These are phyloP conservation scores for Barnettozyma sucrosica DNA, from an alignment of 805 yeast genomes.

Conservation along the genomic window DNA sequence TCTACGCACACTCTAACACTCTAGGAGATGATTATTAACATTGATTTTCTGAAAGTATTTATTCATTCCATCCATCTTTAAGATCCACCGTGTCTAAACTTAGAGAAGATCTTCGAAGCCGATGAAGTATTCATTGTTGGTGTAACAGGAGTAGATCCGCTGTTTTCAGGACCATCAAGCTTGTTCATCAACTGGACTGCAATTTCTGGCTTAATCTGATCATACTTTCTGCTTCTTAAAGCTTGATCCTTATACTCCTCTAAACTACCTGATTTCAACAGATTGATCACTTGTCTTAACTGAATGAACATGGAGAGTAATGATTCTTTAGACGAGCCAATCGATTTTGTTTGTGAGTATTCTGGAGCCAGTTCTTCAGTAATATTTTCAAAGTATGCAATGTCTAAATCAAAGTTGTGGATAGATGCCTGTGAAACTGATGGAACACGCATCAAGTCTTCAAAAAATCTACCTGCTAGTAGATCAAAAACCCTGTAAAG, in stretches of 20 bases:
- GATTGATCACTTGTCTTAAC: slow-evolving; percentile 71
- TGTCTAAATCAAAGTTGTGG: slow-evolving; percentile 74
- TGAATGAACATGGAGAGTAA: slow-evolving; percentile 71
- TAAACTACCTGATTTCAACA: slow-evolving; percentile 57
- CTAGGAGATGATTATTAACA: too few relatives aligned
- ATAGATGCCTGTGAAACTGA: slow-evolving; percentile 52
- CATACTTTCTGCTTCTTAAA: slow-evolving; percentile 58
- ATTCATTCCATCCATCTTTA: neutral
- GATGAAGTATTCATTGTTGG: slow-evolving; percentile 7
- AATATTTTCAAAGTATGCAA: slow-evolving; percentile 64
- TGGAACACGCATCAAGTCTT: slow-evolving; percentile 48
- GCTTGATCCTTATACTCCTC: slow-evolving; percentile 58
- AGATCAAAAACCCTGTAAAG: slow-evolving; percentile 84
- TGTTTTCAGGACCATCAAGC: slow-evolving; percentile 21
- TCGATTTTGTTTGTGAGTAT: slow-evolving; percentile 5
- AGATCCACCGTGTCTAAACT: slow-evolving; percentile 4
- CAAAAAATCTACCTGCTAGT: slow-evolving; percentile 64
- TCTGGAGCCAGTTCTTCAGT: slow-evolving; percentile 31
- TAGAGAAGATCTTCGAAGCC: slow-evolving; percentile 9
- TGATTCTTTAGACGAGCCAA: slow-evolving; percentile 35
- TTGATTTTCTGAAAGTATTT: neutral
- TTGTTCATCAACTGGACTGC: slow-evolving; percentile 60
- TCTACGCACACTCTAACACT: too few relatives aligned
- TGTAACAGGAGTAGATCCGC: neutral
- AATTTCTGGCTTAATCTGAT: slow-evolving; percentile 66